These are phyloP conservation scores for Tilletia caries DNA, from an alignment of 1,284 basidiomycete genomes.

Conservation along the genomic window DNA sequence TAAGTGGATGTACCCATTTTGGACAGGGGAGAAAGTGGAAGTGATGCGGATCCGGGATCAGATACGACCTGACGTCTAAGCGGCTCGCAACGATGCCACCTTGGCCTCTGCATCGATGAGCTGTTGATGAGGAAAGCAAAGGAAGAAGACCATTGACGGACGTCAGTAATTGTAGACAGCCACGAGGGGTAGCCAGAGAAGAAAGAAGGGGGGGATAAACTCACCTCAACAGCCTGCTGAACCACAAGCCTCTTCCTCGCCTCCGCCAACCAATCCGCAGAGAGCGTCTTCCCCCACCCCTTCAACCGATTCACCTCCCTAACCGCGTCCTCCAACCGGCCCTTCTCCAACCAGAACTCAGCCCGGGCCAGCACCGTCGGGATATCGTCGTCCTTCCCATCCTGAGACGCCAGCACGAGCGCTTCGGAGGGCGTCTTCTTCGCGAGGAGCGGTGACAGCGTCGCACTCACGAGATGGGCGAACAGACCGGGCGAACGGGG, in stretches of 20 bases:
- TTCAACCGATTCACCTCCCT: conserved; percentile 83
- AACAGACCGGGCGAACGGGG: conserved; percentile 71
- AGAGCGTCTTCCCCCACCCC: conserved; percentile 74
- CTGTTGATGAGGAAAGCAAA: conserved; percentile 54
- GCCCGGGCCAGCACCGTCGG: conserved; percentile 80
- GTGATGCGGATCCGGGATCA: no score
- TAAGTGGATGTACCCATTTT: no score
- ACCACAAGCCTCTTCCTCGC: conserved; percentile 85
- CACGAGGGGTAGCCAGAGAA: no score
- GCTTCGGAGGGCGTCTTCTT: conserved; percentile 66
- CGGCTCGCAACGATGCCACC: conserved; percentile 59
- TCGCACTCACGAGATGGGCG: conserved; percentile 76
- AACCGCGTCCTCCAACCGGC: conserved; percentile 85
- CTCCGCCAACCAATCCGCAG: conserved; percentile 87
- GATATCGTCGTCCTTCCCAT: conserved; percentile 65
- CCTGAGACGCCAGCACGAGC: background rate
- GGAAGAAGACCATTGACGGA: background rate
- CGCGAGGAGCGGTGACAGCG: conserved; percentile 73
- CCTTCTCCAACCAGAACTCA: conserved; percentile 84
- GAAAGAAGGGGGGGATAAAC: conserved; percentile 57
- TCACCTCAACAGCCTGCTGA: conserved; percentile 75
- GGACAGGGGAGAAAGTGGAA: no score
- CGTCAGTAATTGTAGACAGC: no score
- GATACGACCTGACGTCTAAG: conserved; percentile 28
- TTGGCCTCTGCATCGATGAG: conserved; percentile 80